Evolutionary conservation across 1,139 yeast species (phyloP).

Genomic region (Candida freyschussii): DNA sequence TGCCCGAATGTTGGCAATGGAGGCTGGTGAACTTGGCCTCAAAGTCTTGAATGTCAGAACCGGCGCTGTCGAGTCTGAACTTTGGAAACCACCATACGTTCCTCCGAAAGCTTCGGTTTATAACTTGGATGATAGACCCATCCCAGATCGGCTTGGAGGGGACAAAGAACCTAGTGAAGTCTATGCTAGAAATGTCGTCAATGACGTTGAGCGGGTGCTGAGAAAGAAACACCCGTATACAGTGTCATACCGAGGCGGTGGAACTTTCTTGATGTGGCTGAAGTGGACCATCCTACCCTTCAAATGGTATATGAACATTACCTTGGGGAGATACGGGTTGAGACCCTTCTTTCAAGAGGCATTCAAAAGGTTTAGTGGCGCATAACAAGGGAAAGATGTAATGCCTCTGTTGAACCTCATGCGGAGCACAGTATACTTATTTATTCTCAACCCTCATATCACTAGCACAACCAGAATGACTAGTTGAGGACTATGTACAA

Average conservation of each 20-base stretch:
- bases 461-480: too few species aligned
- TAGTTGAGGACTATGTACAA: too few species aligned
- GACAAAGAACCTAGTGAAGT: slow-evolving; percentile 7
- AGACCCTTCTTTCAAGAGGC: too few species aligned
- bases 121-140: slow-evolving; percentile 9
- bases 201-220: slow-evolving; percentile 10
- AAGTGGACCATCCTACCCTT: too few species aligned
- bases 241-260: slow-evolving; percentile 10
- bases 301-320: too few species aligned
- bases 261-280: too few species aligned
- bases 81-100: slow-evolving; percentile 47
- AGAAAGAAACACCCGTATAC: slow-evolving; percentile 3
- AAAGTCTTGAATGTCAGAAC: slow-evolving; percentile 63
- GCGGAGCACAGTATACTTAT: too few species aligned
- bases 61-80: slow-evolving; percentile 58
- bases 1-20: slow-evolving; percentile 55
- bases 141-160: not conserved
- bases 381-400: too few species aligned
- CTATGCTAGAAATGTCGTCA: slow-evolving; percentile 10
- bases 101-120: slow-evolving; percentile 41
- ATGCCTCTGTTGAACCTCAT: too few species aligned
- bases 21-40: slow-evolving; percentile 66
- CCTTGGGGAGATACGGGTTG: too few species aligned
- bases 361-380: too few species aligned
- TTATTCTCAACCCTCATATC: too few species aligned